These are phyloP conservation scores for Camellia oleifera DNA, from an alignment of 179 eudicot species.

Conservation along the genomic window DNA sequence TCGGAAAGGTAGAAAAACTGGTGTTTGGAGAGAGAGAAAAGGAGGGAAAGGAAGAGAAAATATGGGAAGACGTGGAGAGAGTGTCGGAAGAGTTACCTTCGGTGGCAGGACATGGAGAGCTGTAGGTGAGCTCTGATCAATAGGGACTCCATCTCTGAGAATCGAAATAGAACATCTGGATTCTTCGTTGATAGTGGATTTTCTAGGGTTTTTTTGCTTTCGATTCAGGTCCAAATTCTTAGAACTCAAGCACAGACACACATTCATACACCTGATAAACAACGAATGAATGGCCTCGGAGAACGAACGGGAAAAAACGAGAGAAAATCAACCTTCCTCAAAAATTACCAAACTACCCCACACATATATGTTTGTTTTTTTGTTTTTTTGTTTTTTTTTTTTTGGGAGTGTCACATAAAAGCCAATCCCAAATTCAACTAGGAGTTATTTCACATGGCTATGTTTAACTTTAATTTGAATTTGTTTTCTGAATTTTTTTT, in stretches of 20 bases:
- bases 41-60: neutral
- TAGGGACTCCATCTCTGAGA: constrained; percentile 27
- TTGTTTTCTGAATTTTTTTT: too few species aligned
- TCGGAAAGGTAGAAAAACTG: neutral
- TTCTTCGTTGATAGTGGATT: neutral
- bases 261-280: constrained; percentile 33
- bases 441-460: too few species aligned
- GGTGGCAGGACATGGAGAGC: neutral
- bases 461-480: too few species aligned
- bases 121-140: constrained; percentile 16
- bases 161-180: constrained; percentile 26
- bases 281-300: constrained; percentile 57
- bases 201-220: constrained; percentile 13
- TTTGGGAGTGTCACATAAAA: too few species aligned
- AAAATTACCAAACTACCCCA: constrained; percentile 8
- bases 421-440: too few species aligned
- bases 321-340: neutral
- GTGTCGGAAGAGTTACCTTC: constrained; percentile 7
- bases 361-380: neutral
- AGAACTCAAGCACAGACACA: constrained; percentile 6
- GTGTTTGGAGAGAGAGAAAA: neutral
- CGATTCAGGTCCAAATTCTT: constrained; percentile 10
- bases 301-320: constrained; percentile 21
- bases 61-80: neutral
- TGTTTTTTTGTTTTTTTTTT: too few species aligned